Evolutionary conservation across 495 filamentous ascomycete genomes (phyloP).

Genomic region (Daldinia caldariorum): DNA sequence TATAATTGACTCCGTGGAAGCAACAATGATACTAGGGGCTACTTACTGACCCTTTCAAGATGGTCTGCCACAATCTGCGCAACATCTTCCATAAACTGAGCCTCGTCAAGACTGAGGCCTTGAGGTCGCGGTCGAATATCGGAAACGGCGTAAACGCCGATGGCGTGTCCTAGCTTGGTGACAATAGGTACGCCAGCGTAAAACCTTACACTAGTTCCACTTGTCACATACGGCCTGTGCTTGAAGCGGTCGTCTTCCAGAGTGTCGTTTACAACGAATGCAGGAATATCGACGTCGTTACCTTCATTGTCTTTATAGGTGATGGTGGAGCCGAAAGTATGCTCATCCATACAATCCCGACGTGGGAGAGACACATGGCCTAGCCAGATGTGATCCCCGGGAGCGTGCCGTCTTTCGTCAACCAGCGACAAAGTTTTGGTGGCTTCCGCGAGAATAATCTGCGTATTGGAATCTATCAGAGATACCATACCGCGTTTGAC

Average conservation of each 20-base stretch:
- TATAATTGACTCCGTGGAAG: slow-evolving; percentile 50
- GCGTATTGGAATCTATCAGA: slow-evolving; percentile 66
- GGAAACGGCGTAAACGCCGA: slow-evolving; percentile 75
- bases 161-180: slow-evolving; percentile 72
- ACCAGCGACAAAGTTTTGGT: slow-evolving; percentile 62
- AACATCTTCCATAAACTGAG: slow-evolving; percentile 58
- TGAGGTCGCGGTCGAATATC: slow-evolving; percentile 64
- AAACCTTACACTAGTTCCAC: slow-evolving; percentile 54
- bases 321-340: slow-evolving; percentile 28
- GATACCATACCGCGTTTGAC: slow-evolving; percentile 66
- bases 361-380: slow-evolving; percentile 42
- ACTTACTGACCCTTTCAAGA: slow-evolving; percentile 58
- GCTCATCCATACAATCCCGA: slow-evolving; percentile 41
- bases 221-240: slow-evolving; percentile 38
- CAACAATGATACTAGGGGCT: not conserved
- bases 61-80: slow-evolving; percentile 70
- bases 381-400: slow-evolving; percentile 44
- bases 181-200: slow-evolving; percentile 75
- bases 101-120: slow-evolving; percentile 51
- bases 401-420: slow-evolving; percentile 39
- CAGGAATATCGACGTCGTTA: slow-evolving; percentile 23
- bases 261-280: slow-evolving; percentile 40
- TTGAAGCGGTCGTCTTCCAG: slow-evolving; percentile 42
- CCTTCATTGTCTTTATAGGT: slow-evolving; percentile 29
- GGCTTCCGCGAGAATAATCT: slow-evolving; percentile 72